These are phyloP conservation scores for Microdochium nivale DNA, from an alignment of 2,329 filamentous ascomycete species.

Conservation along the genomic window DNA sequence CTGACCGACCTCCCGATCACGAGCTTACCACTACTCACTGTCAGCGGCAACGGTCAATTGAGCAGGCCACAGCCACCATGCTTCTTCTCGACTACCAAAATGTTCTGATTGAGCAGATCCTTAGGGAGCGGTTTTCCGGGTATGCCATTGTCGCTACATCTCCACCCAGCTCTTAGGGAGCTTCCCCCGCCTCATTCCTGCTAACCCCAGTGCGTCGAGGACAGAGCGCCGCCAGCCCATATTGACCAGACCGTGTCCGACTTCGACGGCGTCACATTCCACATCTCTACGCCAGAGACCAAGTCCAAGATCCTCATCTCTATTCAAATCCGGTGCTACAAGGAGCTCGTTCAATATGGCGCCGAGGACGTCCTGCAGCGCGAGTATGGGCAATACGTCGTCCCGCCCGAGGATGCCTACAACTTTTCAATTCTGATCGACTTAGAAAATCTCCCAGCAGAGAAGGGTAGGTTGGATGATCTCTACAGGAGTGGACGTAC, in stretches of 20 bases:
- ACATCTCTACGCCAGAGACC: constrained; percentile 89
- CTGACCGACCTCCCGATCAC: not conserved
- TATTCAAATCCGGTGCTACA: constrained; percentile 89
- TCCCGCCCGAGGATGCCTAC: constrained; percentile 79
- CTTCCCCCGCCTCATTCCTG: constrained; percentile 8
- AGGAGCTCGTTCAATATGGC: constrained; percentile 86
- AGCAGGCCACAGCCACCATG: constrained; percentile 41
- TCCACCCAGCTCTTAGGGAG: not conserved
- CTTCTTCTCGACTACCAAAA: constrained; percentile 99
- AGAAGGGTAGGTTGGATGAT: constrained; percentile 48
- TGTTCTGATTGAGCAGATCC: constrained; percentile 89
- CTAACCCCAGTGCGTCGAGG: not conserved
- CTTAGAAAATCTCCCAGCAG: constrained; percentile 74
- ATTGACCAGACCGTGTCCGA: constrained; percentile 99
- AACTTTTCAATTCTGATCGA: constrained; percentile 94
- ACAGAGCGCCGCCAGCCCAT: constrained; percentile 71
- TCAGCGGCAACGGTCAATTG: not conserved
- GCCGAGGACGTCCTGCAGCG: constrained; percentile 85
- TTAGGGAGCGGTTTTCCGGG: constrained; percentile 91
- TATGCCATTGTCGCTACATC: constrained; percentile 29
- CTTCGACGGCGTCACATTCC: constrained; percentile 97
- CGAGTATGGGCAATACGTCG: constrained; percentile 91
- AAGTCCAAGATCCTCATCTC: constrained; percentile 95
- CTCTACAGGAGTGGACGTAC: too few species aligned
- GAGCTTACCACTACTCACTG: not conserved